Base-by-base conservation (phyloP, 108 stramenopile genomes). In the Stephanodiscus minutulus region DNA sequence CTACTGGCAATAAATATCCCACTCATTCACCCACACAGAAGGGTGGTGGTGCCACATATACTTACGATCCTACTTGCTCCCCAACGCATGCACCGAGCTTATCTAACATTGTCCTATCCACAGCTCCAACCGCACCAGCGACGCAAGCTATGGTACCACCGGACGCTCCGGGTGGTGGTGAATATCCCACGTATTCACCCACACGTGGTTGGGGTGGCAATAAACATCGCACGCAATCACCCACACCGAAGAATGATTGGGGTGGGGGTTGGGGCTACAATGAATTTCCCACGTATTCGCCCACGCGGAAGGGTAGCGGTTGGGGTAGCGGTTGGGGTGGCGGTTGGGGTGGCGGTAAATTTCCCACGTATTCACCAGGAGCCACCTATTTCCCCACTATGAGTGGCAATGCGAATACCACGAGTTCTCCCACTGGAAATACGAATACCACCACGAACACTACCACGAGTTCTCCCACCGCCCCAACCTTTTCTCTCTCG, bases 101-200 rank as follows among this genome's bases (percentile, higher is more conserved):
- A 52, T 24, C 12, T 1, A 24, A 20, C 0, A 24, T 52, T 20
- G 20, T 20, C 1, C 50, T 24, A 37, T 9, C 11, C 37, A 9
- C 67, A 15, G 22, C 69, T 4, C 0, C n/a, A 25, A 20, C 33
- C 18, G 52, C 70, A 21, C 24, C 59, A 36, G 20, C 60, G 5
- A 57, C 70, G 20, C 43, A 1, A 2, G 35, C 50, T n/a, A n/a
- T n/a, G n/a, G n/a, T n/a, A n/a, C n/a, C n/a, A n/a, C n/a, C n/a
- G 18, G 18, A 0, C 50, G 5, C 3, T 33, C 2, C 2, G 31
- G 5, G 5, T 33, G 31, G 31, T 33, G 31, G 5, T 33, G 31
- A 33, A 33, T 33, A 49, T 58, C 64, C 75, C 11, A 69, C 75
- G 25, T 64, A 66, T 20, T 56, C 50, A 12, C 75, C 75, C 35